Evolutionary conservation across 805 yeast species (phyloP).

Genomic region (Myxozyma neglecta): DNA sequence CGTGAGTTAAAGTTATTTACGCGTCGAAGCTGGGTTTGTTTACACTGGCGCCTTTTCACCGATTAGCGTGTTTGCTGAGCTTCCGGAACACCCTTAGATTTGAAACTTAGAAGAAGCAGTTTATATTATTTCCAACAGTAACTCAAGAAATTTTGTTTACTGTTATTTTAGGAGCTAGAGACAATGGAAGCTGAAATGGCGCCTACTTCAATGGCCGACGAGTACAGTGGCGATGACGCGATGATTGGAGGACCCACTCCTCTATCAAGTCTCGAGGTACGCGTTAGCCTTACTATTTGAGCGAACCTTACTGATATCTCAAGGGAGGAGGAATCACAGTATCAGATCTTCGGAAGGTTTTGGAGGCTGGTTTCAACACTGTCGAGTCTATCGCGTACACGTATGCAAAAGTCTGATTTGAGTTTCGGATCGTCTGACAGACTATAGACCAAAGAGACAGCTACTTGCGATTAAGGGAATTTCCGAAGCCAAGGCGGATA

Average conservation of each 20-base stretch:
- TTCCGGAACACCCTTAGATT: not conserved
- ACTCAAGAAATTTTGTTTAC: not conserved
- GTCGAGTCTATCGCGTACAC: constrained; percentile 93
- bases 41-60: not conserved
- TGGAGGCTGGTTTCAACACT: constrained; percentile 82
- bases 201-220: not conserved
- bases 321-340: constrained; percentile 82
- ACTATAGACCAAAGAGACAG: constrained; percentile 63
- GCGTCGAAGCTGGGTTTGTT: constrained; percentile 3
- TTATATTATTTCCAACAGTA: not conserved
- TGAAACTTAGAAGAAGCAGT: not conserved
- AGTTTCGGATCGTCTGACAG: not conserved
- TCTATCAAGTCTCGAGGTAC: constrained; percentile 28
- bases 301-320: not conserved
- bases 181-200: constrained; percentile 7
- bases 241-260: constrained; percentile 31
- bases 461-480: constrained; percentile 82
- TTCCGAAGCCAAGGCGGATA: constrained; percentile 92
- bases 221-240: constrained; percentile 23
- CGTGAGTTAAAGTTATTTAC: constrained; percentile 4
- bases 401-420: constrained; percentile 29
- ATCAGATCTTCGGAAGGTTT: constrained; percentile 74
- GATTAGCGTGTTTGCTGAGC: not conserved
- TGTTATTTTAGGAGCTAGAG: not conserved
- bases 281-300: not conserved